phyloP scores from a whole-genome alignment of 345 rosid species.

The Salix viminalis region DNA sequence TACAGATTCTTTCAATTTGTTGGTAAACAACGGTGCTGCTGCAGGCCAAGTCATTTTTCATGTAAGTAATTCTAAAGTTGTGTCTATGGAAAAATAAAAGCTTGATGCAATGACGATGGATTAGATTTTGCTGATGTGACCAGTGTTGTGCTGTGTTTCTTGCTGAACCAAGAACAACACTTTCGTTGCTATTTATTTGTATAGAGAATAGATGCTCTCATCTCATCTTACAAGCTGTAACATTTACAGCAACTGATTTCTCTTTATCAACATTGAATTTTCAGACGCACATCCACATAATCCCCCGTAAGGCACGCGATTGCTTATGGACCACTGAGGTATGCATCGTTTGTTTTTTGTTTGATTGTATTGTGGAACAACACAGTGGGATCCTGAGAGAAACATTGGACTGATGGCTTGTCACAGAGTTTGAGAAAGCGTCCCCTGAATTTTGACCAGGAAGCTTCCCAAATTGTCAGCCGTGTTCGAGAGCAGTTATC shows the following conservation, averaged over 20 bases:
- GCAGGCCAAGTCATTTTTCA: constrained; percentile 97
- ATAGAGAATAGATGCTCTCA: no score
- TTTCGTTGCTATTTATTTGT: no score
- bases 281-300: constrained; percentile 95
- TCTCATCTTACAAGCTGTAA: not conserved
- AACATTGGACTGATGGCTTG: not conserved
- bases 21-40: constrained; percentile 89
- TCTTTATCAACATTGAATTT: constrained; percentile 11
- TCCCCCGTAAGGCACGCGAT: constrained; percentile 75
- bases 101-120: not conserved
- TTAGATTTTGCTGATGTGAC: not conserved
- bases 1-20: constrained; percentile 89
- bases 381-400: not conserved
- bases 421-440: constrained; percentile 64
- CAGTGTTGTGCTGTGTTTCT: not conserved
- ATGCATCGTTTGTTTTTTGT: constrained; percentile 9
- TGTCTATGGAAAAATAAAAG: not conserved
- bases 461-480: constrained; percentile 47
- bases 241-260: not conserved
- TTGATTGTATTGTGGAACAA: not conserved
- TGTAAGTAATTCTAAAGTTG: constrained; percentile 37
- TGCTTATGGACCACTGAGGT: constrained; percentile 95
- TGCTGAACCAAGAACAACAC: no score
- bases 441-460: constrained; percentile 48
- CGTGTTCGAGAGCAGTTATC: constrained; percentile 54